Conservation (phyloP, 495 filamentous ascomycete species). For the Daldinia childiae region DNA sequence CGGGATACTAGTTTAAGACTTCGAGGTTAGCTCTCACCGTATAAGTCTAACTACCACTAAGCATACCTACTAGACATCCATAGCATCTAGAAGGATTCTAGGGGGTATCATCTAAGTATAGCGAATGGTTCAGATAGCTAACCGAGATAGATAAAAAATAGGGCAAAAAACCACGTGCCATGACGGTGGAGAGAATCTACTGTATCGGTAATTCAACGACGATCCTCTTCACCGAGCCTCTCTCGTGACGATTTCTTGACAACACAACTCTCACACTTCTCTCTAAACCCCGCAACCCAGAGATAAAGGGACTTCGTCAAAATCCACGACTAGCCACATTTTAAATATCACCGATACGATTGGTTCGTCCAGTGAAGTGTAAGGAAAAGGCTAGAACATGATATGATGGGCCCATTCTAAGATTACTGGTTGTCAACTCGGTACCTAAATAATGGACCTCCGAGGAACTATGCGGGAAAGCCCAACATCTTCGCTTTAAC, state of each 20-base stretch:
- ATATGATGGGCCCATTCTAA: not conserved
- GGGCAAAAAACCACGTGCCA: not conserved
- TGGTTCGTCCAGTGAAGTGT: not conserved
- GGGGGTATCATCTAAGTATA: not conserved
- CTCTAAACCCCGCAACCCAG: not conserved
- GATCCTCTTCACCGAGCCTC: constrained; percentile 33
- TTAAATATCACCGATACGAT: constrained; percentile 1
- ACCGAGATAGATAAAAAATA: not conserved
- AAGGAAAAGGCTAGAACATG: not conserved
- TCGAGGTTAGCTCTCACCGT: not conserved
- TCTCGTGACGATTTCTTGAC: not conserved
- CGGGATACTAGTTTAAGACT: not conserved
- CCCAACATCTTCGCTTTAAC: not conserved
- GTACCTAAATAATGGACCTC: not conserved
- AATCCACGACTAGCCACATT: constrained; percentile 9
- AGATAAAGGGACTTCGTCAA: constrained; percentile 3
- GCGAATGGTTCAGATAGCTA: not conserved
- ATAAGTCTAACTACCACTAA: not conserved
- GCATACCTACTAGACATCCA: not conserved
- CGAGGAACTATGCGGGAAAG: not conserved
- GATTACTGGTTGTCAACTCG: not conserved
- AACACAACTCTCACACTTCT: not conserved
- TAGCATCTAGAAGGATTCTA: not conserved
- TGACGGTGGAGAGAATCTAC: constrained; percentile 2
- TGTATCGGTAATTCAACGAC: not conserved